A percentile compares a stretch with the other conserved stretches of the same genome.
Evolutionary conservation across 345 rosid genomes (phyloP).

Genomic region (Schrenkiella parvula): DNA sequence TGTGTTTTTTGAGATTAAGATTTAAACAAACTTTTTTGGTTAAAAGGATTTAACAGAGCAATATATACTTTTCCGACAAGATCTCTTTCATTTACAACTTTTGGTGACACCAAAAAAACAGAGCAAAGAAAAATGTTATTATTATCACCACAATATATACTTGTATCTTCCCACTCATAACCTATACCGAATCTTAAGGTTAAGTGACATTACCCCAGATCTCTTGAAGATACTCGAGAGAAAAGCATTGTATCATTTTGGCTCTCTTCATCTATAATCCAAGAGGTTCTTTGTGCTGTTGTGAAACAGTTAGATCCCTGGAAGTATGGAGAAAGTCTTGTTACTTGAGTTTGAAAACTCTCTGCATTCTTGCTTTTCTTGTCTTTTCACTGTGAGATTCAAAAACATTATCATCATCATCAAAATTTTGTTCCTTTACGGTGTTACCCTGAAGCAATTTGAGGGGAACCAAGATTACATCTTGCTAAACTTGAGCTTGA

Average conservation of each 20-base stretch:
- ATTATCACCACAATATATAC: neutral
- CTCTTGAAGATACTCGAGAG: slow-evolving; percentile 59
- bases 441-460: neutral
- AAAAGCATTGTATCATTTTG: slow-evolving; percentile 47
- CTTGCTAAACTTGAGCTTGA: neutral
- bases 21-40: too few relatives aligned
- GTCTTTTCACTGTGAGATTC: neutral
- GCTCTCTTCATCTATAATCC: slow-evolving; percentile 64
- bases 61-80: too few relatives aligned
- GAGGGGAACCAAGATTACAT: neutral
- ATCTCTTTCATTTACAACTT: too few relatives aligned
- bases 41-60: too few relatives aligned
- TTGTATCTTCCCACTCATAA: neutral
- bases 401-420: neutral
- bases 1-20: neutral
- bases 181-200: slow-evolving; percentile 33
- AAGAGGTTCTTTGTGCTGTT: slow-evolving; percentile 27
- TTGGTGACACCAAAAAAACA: too few relatives aligned
- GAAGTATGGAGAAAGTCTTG: slow-evolving; percentile 27
- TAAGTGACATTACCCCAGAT: slow-evolving; percentile 81
- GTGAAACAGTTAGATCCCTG: neutral
- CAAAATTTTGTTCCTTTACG: neutral
- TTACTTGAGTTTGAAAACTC: neutral
- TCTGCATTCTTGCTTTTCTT: neutral
- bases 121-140: too few relatives aligned